Evolutionary conservation across 192 early-diverging fungal genomes (phyloP).

Genomic region (Rhizophagus clarus): DNA sequence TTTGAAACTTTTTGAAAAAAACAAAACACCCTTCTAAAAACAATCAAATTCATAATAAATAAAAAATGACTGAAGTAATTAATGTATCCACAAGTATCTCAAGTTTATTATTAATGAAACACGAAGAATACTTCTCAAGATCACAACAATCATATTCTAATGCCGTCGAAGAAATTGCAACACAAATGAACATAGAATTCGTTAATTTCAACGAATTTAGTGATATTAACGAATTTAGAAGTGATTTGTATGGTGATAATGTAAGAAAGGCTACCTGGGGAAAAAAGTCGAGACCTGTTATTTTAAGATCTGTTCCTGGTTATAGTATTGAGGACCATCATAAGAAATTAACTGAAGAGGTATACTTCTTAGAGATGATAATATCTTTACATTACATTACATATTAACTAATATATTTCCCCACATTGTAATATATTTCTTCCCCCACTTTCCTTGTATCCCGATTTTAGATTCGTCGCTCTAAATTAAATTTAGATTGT

Average conservation of each 20-base stretch:
- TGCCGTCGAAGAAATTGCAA: constrained; percentile 6
- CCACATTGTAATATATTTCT: too few relatives aligned
- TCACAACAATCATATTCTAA: background rate
- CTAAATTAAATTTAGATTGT: background rate
- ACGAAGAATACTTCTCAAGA: background rate
- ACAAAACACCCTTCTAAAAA: too few relatives aligned
- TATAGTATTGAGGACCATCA: background rate
- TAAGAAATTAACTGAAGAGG: constrained; percentile 6
- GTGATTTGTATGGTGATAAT: background rate
- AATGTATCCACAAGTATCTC: background rate
- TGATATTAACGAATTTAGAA: background rate
- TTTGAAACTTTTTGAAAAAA: too few relatives aligned
- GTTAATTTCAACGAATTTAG: background rate
- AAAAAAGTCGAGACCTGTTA: background rate
- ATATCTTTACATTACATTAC: background rate
- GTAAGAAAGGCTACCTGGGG: background rate
- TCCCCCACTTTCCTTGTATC: background rate
- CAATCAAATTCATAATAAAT: background rate
- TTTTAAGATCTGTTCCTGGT: background rate
- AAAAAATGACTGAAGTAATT: background rate
- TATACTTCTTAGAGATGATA: background rate
- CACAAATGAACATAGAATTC: background rate
- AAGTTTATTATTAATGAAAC: background rate
- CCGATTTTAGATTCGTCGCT: background rate
- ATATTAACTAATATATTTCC: too few relatives aligned